Evolutionary conservation across 441 rosid species (phyloP).

Genomic region (Cnidoscolus chayamansa): DNA sequence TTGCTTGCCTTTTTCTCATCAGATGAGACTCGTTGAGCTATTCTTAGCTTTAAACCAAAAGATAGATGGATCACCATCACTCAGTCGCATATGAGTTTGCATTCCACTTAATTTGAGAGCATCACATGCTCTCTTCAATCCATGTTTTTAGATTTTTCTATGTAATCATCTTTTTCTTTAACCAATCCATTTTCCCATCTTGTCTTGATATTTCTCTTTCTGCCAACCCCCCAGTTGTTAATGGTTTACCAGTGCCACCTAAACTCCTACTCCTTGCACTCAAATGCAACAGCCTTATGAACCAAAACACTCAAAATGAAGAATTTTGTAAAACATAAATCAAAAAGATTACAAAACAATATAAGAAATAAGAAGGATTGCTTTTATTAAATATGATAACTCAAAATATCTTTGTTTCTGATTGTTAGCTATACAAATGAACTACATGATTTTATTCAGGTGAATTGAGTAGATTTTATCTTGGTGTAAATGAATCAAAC

Average conservation of each 20-base stretch:
- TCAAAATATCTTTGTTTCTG: too few species aligned
- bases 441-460: too few species aligned
- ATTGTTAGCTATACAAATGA: too few species aligned
- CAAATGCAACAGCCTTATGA: too few species aligned
- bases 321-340: too few species aligned
- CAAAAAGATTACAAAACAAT: too few species aligned
- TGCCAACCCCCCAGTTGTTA: conserved; percentile 43
- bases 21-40: conserved; percentile 21
- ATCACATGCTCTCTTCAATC: conserved; percentile 46
- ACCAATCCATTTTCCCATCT: conserved; percentile 32
- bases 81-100: conserved; percentile 63
- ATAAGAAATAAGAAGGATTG: too few species aligned
- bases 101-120: conserved; percentile 65
- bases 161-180: conserved; percentile 20
- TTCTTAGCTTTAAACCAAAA: conserved; percentile 31
- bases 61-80: conserved; percentile 21
- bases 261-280: too few species aligned
- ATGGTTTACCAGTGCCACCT: conserved; percentile 24
- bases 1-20: conserved; percentile 22
- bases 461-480: too few species aligned
- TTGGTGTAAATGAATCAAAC: too few species aligned
- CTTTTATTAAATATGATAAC: too few species aligned
- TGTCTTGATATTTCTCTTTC: conserved; percentile 31
- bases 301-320: too few species aligned
- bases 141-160: conserved; percentile 26